Evolutionary conservation across 1,139 yeast genomes (phyloP).

Genomic region (Saccharomyces pastorianus): DNA sequence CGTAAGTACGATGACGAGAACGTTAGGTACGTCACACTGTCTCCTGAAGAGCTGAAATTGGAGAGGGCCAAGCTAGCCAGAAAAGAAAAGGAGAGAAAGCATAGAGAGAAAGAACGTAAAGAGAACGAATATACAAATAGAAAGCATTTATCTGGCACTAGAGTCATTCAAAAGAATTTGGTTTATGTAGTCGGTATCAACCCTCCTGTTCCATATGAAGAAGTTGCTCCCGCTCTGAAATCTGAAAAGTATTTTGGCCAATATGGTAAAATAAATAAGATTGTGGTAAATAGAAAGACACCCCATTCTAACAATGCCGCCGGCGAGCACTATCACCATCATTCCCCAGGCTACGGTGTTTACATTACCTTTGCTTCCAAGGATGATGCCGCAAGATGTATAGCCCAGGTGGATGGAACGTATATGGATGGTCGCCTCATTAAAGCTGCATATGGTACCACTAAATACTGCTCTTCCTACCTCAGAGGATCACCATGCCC

Average conservation of each 20-base stretch:
- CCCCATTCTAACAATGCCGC: conserved; percentile 34
- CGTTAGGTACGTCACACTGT: conserved; percentile 75
- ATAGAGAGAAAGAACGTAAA: conserved; percentile 83
- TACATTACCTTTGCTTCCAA: conserved; percentile 89
- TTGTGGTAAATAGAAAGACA: conserved; percentile 79
- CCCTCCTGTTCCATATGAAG: conserved; percentile 81
- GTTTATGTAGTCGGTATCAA: conserved; percentile 95
- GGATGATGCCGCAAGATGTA: conserved; percentile 92
- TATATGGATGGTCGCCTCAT: conserved; percentile 80
- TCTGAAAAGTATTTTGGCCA: conserved; percentile 96
- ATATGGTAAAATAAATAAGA: conserved; percentile 90
- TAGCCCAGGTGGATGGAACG: conserved; percentile 89
- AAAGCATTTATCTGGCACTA: conserved; percentile 91
- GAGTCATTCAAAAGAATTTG: conserved; percentile 94
- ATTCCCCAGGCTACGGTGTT: conserved; percentile 79
- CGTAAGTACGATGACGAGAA: conserved; percentile 87
- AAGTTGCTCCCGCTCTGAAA: conserved; percentile 72
- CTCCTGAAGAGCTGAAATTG: conserved; percentile 75
- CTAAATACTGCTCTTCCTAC: conserved; percentile 94
- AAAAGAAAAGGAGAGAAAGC: conserved; percentile 79
- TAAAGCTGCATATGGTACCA: conserved; percentile 96
- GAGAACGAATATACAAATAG: conserved; percentile 84
- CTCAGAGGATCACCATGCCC: conserved; percentile 94
- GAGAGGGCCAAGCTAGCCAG: conserved; percentile 76
- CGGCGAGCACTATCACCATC: conserved; percentile 35